Percentiles rank a stretch among this genome's conserved stretches.
Conservation (phyloP, 2,329 filamentous ascomycete species). For the Xylaria sp. region DNA sequence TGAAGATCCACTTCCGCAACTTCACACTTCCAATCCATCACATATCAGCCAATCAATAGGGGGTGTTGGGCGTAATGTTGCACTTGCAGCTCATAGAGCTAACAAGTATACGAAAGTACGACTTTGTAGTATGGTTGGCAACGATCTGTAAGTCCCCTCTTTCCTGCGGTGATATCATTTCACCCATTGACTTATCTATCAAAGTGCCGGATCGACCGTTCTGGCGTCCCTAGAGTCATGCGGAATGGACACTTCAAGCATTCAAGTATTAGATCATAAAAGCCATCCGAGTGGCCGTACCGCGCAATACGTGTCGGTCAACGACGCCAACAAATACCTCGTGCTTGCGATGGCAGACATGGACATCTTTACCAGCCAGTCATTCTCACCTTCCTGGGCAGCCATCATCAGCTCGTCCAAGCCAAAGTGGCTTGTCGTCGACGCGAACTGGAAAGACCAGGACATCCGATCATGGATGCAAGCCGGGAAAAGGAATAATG, state of each 20-base stretch:
- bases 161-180: not conserved
- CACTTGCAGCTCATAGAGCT: slow-evolving; percentile 79
- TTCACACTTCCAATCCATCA: slow-evolving; percentile 88
- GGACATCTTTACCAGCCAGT: slow-evolving; percentile 76
- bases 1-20: slow-evolving; percentile 56
- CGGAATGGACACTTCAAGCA: slow-evolving; percentile 72
- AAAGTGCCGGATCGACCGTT: slow-evolving; percentile 77
- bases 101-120: slow-evolving; percentile 71
- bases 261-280: slow-evolving; percentile 66
- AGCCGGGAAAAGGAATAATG: slow-evolving; percentile 65
- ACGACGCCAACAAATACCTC: slow-evolving; percentile 83
- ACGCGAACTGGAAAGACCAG: slow-evolving; percentile 82
- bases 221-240: slow-evolving; percentile 71
- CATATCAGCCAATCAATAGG: slow-evolving; percentile 84
- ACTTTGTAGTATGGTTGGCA: slow-evolving; percentile 83
- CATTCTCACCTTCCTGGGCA: slow-evolving; percentile 68
- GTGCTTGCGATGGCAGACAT: slow-evolving; percentile 97
- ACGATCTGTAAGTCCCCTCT: slow-evolving; percentile 71
- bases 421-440: slow-evolving; percentile 84
- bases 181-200: slow-evolving; percentile 23
- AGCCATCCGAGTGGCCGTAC: slow-evolving; percentile 71
- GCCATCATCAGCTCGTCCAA: slow-evolving; percentile 65
- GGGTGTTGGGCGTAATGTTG: slow-evolving; percentile 92
- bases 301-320: slow-evolving; percentile 91
- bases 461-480: slow-evolving; percentile 75